These are phyloP conservation scores for Diatrype stigma DNA, from an alignment of 2,329 filamentous ascomycete genomes.

Conservation along the genomic window DNA sequence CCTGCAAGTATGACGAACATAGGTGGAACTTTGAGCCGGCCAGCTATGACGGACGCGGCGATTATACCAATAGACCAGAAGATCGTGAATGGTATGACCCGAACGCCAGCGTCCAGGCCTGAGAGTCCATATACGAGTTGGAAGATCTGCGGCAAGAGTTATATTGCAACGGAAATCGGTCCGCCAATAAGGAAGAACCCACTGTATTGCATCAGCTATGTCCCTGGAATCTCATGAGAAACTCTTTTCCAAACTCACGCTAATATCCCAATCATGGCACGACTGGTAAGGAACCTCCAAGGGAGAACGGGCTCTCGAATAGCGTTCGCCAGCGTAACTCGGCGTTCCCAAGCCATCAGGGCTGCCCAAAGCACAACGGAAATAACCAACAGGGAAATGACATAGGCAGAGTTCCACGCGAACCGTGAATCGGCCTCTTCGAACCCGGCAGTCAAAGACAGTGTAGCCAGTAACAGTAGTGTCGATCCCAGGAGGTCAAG, in stretches of 20 bases:
- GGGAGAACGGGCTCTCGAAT: background rate
- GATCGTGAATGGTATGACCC: slow-evolving; percentile 2
- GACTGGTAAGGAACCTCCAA: background rate
- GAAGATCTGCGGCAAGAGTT: background rate
- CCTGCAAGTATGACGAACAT: slow-evolving; percentile 9
- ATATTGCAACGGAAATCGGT: slow-evolving; percentile 6
- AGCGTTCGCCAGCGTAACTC: background rate
- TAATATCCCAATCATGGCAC: background rate
- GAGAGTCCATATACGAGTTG: background rate
- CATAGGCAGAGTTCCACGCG: background rate
- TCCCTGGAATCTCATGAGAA: too few species aligned
- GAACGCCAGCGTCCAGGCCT: background rate
- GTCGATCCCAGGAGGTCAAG: background rate
- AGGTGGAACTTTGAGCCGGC: slow-evolving; percentile 7
- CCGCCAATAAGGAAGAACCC: slow-evolving; percentile 5
- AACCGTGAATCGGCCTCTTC: slow-evolving; percentile 1
- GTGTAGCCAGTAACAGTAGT: background rate
- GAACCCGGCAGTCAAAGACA: background rate
- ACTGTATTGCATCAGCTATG: background rate
- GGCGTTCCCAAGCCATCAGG: background rate
- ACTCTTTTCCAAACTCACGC: background rate
- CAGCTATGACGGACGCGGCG: background rate
- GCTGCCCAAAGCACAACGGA: background rate
- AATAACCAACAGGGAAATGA: background rate
- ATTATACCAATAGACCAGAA: background rate